These are phyloP conservation scores for Rosa hybrid DNA, from an alignment of 331 rosid species.

Conservation along the genomic window DNA sequence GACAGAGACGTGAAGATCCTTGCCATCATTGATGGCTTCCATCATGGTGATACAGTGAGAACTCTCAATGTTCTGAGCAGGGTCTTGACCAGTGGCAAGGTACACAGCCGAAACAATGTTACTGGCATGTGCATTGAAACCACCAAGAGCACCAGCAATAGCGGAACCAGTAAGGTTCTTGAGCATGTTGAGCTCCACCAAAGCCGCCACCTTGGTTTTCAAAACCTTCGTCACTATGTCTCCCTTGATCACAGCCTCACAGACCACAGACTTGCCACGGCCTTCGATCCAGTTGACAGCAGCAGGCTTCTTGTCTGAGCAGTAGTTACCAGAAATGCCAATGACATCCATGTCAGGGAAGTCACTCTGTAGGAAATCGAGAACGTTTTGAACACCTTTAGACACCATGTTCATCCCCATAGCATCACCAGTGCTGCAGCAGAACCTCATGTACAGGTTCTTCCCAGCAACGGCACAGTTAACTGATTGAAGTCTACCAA, in stretches of 20 bases:
- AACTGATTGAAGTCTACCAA: conserved; percentile 39
- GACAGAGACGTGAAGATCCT: conserved; percentile 52
- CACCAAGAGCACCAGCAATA: conserved; percentile 56
- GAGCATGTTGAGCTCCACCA: conserved; percentile 56
- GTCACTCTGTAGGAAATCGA: conserved; percentile 45
- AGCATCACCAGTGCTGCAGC: conserved; percentile 55
- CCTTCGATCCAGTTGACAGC: conserved; percentile 62
- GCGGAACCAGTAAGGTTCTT: conserved; percentile 57
- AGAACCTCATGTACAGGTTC: conserved; percentile 46
- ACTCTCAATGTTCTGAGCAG: conserved; percentile 54
- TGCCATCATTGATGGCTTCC: conserved; percentile 50
- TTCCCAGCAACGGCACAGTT: conserved; percentile 51
- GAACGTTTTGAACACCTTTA: conserved; percentile 51
- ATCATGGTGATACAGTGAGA: conserved; percentile 59
- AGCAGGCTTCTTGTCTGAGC: conserved; percentile 56
- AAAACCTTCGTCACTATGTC: conserved; percentile 48
- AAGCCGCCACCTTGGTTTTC: conserved; percentile 46
- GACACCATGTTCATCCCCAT: conserved; percentile 68
- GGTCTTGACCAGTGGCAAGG: conserved; percentile 60
- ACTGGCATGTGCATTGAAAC: conserved; percentile 58
- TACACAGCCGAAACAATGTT: conserved; percentile 48
- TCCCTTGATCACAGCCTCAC: conserved; percentile 49
- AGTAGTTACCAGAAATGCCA: conserved; percentile 54
- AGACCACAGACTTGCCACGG: conserved; percentile 51
- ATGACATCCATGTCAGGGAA: conserved; percentile 58